Evolutionary conservation across 2,329 filamentous ascomycete species (phyloP).

Genomic region (Blastomyces emzantsi): DNA sequence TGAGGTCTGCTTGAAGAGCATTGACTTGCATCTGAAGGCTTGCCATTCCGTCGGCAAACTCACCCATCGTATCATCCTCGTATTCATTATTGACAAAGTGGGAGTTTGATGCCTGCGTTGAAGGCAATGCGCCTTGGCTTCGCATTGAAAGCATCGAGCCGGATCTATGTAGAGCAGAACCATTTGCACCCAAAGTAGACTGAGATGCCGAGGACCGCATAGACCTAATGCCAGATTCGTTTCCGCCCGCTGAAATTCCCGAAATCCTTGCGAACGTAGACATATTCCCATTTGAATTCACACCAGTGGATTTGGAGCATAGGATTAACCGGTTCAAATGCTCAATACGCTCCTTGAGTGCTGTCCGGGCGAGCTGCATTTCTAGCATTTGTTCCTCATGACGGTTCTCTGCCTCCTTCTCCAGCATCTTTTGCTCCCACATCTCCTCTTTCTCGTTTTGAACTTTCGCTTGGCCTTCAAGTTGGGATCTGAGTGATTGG

Average conservation of each 20-base stretch:
- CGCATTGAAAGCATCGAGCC: constrained; percentile 57
- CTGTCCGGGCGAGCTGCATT: constrained; percentile 94
- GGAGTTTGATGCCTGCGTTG: constrained; percentile 25
- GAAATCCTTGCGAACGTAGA: constrained; percentile 58
- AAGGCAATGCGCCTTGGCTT: constrained; percentile 31
- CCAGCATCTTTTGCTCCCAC: constrained; percentile 49
- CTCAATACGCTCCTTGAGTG: constrained; percentile 93
- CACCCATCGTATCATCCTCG: constrained; percentile 66
- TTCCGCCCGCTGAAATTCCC: constrained; percentile 45
- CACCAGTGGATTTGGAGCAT: constrained; percentile 89
- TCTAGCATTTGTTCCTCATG: constrained; percentile 98
- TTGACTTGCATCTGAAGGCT: constrained; percentile 75
- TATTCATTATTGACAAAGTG: constrained; percentile 42
- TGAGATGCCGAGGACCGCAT: constrained; percentile 61
- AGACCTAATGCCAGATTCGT: constrained; percentile 42
- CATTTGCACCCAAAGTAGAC: constrained; percentile 43
- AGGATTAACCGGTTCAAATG: constrained; percentile 92
- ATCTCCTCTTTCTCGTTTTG: constrained; percentile 49
- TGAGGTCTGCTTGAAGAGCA: constrained; percentile 86
- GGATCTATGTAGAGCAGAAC: constrained; percentile 52
- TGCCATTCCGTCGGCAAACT: constrained; percentile 79
- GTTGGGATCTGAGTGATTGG: constrained; percentile 64
- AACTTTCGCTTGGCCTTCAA: constrained; percentile 70
- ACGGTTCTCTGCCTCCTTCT: constrained; percentile 72
- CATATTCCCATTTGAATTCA: constrained; percentile 68